Percentiles rank a stretch among this genome's conserved stretches.
Evolutionary conservation across 768 basidiomycete genomes (phyloP).

Genomic region (Rubroboletus pulcherrimus): DNA sequence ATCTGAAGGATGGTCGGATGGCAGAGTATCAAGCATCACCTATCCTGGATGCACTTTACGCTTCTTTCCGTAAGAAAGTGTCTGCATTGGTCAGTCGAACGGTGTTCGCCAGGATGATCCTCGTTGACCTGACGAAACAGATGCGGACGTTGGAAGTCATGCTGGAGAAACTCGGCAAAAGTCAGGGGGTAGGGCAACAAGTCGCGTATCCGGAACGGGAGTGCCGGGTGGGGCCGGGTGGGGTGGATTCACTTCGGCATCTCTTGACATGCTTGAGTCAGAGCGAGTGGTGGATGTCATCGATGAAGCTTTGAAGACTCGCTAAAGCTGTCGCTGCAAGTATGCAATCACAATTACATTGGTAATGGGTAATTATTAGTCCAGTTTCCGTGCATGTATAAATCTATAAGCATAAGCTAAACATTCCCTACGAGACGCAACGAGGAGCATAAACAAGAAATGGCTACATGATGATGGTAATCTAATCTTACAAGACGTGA

Average conservation of each 20-base stretch:
- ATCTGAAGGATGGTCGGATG: constrained; percentile 48
- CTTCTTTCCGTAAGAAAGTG: constrained; percentile 54
- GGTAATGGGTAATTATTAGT: constrained; percentile 1
- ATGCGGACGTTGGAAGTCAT: constrained; percentile 51
- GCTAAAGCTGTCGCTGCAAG: background rate
- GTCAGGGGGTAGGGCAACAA: constrained; percentile 16
- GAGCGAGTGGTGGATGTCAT: constrained; percentile 52
- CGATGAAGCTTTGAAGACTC: background rate
- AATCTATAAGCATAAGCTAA: constrained; percentile 26
- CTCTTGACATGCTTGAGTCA: constrained; percentile 52
- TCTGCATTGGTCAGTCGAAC: constrained; percentile 48
- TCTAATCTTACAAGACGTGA: constrained; percentile 1
- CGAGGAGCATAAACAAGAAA: constrained; percentile 10
- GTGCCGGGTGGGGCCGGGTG: constrained; percentile 42
- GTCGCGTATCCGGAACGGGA: constrained; percentile 27
- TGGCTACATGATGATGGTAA: constrained; percentile 5
- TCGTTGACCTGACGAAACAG: constrained; percentile 34
- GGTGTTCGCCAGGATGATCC: background rate
- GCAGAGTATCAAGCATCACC: constrained; percentile 65
- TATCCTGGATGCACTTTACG: constrained; percentile 50
- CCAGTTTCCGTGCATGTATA: constrained; percentile 7
- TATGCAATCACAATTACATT: constrained; percentile 11
- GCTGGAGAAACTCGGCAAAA: constrained; percentile 47
- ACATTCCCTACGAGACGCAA: constrained; percentile 8
- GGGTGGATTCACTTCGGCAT: constrained; percentile 51